phyloP scores from a whole-genome alignment of 495 filamentous ascomycete genomes.

The Rusavskia elegans region DNA sequence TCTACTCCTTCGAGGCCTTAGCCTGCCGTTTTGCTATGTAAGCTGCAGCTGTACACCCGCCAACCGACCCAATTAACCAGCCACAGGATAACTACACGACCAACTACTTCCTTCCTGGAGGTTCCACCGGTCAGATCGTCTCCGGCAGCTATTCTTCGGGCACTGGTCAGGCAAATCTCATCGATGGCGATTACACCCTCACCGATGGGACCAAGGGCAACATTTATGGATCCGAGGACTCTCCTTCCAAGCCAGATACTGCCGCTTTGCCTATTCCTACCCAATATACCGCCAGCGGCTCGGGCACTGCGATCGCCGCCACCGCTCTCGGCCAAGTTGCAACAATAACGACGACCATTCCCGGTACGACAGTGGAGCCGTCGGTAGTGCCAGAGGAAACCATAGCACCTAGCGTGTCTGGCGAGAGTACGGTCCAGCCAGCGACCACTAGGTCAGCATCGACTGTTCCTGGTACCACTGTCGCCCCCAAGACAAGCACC shows the following conservation, averaged over 20 bases:
- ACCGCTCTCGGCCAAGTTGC: constrained; percentile 15
- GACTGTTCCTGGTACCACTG: constrained; percentile 7
- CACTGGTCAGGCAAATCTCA: constrained; percentile 19
- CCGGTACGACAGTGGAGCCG: constrained; percentile 8
- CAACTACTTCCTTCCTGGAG: constrained; percentile 24
- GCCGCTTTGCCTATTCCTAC: constrained; percentile 21
- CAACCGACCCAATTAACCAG: constrained; percentile 6
- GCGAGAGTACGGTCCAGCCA: background rate
- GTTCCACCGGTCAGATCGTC: constrained; percentile 21
- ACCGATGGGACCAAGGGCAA: constrained; percentile 19
- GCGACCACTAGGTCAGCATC: constrained; percentile 1
- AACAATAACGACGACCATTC: constrained; percentile 9
- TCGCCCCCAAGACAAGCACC: constrained; percentile 4
- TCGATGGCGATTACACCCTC: constrained; percentile 21
- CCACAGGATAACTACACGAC: constrained; percentile 27
- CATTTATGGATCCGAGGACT: constrained; percentile 18
- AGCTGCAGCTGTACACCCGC: constrained; percentile 4
- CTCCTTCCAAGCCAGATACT: constrained; percentile 20
- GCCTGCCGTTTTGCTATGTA: constrained; percentile 22
- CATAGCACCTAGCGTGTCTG: background rate
- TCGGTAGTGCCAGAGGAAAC: constrained; percentile 2
- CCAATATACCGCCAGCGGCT: constrained; percentile 20
- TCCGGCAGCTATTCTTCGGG: constrained; percentile 18
- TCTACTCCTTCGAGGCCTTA: constrained; percentile 13
- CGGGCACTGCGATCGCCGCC: constrained; percentile 20